Conservation (phyloP, 2,329 filamentous ascomycete species). For the Neobulgaria alba region DNA sequence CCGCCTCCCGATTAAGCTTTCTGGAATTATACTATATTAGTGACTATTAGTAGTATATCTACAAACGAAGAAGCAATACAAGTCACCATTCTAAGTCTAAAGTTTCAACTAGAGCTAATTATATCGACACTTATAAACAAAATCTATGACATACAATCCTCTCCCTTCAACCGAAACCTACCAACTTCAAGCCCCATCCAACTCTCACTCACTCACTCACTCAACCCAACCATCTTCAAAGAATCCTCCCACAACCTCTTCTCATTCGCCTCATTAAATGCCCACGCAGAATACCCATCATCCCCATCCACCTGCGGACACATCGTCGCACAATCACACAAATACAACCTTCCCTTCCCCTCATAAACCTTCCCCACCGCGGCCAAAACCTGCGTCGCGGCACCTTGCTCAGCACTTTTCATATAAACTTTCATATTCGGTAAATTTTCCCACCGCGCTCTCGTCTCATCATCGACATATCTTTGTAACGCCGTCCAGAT, state of each 20-base stretch:
- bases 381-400: constrained; percentile 35
- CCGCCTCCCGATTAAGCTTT: too few relatives aligned
- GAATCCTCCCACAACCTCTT: constrained; percentile 35
- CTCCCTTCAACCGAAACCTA: too few relatives aligned
- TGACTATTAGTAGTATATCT: too few relatives aligned
- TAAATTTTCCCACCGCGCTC: constrained; percentile 4
- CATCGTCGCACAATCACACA: constrained; percentile 31
- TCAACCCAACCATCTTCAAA: constrained; percentile 24
- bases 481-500: constrained; percentile 28
- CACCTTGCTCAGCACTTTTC: constrained; percentile 29
- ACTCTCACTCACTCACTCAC: too few relatives aligned
- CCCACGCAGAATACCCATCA: constrained; percentile 18
- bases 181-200: too few relatives aligned
- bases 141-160: too few relatives aligned
- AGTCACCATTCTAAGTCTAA: too few relatives aligned
- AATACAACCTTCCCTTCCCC: constrained; percentile 39
- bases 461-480: constrained; percentile 13
- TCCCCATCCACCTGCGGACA: constrained; percentile 4
- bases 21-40: too few relatives aligned
- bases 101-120: too few relatives aligned
- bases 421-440: constrained; percentile 4
- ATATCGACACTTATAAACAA: too few relatives aligned
- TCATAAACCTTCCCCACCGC: constrained; percentile 27
- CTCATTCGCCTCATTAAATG: constrained; percentile 34
- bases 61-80: too few relatives aligned